Conservation (phyloP, 2,329 filamentous ascomycete species). For the Fusarium sp. region DNA sequence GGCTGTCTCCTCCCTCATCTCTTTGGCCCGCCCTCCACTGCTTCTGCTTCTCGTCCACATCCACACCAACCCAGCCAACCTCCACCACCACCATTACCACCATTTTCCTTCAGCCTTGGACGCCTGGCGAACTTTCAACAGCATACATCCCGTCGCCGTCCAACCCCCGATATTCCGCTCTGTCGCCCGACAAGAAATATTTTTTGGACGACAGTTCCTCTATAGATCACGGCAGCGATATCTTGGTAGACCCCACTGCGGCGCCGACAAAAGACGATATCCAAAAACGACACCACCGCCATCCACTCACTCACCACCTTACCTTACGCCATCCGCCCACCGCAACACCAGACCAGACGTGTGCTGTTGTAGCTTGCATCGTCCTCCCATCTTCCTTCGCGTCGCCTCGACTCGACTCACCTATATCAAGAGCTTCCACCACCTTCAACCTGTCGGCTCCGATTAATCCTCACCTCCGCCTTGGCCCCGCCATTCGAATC, state of each 20-base stretch:
- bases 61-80: conserved; percentile 19
- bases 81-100: conserved; percentile 12
- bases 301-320: conserved; percentile 25
- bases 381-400: conserved; percentile 29
- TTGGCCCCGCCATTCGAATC: conserved; percentile 34
- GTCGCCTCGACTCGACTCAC: conserved; percentile 5
- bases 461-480: conserved; percentile 32
- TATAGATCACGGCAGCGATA: conserved; percentile 33
- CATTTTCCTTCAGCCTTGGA: conserved; percentile 38
- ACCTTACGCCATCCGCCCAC: conserved; percentile 29
- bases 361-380: conserved; percentile 37
- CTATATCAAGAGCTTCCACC: conserved; percentile 22
- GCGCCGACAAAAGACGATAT: conserved; percentile 41
- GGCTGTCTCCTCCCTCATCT: conserved; percentile 38
- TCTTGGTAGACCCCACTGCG: conserved; percentile 39
- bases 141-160: conserved; percentile 26
- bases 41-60: conserved; percentile 21
- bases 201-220: conserved; percentile 31
- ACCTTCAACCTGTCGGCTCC: conserved; percentile 20
- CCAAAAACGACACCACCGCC: conserved; percentile 39
- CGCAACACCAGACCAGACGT: conserved; percentile 38
- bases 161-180: conserved; percentile 20
- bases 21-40: conserved; percentile 29
- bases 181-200: conserved; percentile 8
- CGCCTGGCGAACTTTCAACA: conserved; percentile 29